A percentile compares a stretch with the other conserved stretches of the same genome.
Evolutionary conservation across 306 rosid species (phyloP).

Genomic region (Abrus pulchellus): DNA sequence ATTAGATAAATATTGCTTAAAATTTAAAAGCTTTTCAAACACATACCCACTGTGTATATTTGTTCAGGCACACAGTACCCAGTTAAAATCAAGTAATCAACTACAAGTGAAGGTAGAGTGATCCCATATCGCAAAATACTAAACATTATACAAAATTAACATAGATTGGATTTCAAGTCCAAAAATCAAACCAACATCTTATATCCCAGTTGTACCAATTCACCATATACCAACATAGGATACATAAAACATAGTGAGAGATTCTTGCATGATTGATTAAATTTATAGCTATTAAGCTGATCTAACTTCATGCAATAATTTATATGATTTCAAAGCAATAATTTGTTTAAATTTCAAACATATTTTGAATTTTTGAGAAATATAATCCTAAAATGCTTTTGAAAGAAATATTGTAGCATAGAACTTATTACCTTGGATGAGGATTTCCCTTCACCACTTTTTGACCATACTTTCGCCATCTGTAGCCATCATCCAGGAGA

Average conservation of each 20-base stretch:
- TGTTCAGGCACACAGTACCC: conserved; percentile 9
- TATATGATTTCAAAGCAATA: conserved; percentile 27
- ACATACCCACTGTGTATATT: conserved; percentile 10
- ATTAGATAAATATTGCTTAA: conserved; percentile 25
- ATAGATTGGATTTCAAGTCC: conserved; percentile 23
- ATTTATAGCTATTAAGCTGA: conserved; percentile 23
- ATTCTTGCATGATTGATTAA: conserved; percentile 21
- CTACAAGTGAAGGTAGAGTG: not conserved
- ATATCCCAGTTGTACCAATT: not conserved
- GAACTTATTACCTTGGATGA: conserved; percentile 84
- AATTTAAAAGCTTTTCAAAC: not conserved
- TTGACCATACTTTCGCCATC: conserved; percentile 99
- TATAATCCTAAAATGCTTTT: conserved; percentile 6
- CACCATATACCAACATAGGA: conserved; percentile 30
- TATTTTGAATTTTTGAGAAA: not conserved
- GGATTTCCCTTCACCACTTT: conserved; percentile 99
- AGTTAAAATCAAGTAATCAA: not conserved
- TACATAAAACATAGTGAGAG: not conserved
- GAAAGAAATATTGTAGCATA: conserved; percentile 33
- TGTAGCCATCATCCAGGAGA: conserved; percentile 95
- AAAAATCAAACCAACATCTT: conserved; percentile 32
- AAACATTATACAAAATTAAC: not conserved
- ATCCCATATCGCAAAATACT: conserved; percentile 13
- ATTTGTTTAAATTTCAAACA: conserved; percentile 5
- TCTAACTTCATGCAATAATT: conserved; percentile 20